phyloP scores from a whole-genome alignment of 495 filamentous ascomycete genomes.

The Aspergillus asperescens region DNA sequence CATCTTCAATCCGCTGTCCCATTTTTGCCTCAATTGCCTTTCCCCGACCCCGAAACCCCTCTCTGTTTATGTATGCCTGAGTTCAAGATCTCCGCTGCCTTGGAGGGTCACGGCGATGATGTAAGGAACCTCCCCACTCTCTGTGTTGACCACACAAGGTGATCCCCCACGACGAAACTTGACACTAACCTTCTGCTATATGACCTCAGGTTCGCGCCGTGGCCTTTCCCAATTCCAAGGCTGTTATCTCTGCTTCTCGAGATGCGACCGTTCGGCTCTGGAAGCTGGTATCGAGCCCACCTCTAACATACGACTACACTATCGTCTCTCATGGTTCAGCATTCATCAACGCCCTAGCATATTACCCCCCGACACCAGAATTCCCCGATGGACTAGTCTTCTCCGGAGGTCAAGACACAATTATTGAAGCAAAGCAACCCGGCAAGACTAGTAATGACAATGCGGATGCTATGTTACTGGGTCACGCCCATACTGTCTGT shows the following conservation, averaged over 20 bases:
- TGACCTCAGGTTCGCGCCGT: slow-evolving; percentile 75
- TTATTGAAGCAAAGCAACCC: slow-evolving; percentile 83
- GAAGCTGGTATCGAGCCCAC: slow-evolving; percentile 61
- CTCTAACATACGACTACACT: slow-evolving; percentile 66
- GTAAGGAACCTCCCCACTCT: slow-evolving; percentile 47
- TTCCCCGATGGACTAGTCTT: slow-evolving; percentile 78
- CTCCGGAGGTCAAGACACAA: slow-evolving; percentile 81
- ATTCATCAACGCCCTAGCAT: slow-evolving; percentile 82
- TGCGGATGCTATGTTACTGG: slow-evolving; percentile 79
- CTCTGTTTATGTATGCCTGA: slow-evolving; percentile 47
- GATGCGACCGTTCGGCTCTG: slow-evolving; percentile 88
- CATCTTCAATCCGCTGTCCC: neutral
- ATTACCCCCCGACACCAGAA: slow-evolving; percentile 60
- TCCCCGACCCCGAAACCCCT: neutral
- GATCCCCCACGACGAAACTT: slow-evolving; percentile 7
- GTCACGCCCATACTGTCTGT: slow-evolving; percentile 83
- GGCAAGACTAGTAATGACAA: slow-evolving; percentile 60
- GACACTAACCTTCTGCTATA: neutral
- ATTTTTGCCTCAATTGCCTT: neutral
- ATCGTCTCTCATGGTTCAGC: slow-evolving; percentile 69
- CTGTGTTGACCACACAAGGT: slow-evolving; percentile 6
- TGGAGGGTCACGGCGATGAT: slow-evolving; percentile 78
- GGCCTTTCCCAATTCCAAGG: slow-evolving; percentile 65
- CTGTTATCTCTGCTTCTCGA: slow-evolving; percentile 78
- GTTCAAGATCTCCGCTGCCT: slow-evolving; percentile 78